Evolutionary conservation across 495 filamentous ascomycete species (phyloP).

Genomic region (Talaromyces ruber): DNA sequence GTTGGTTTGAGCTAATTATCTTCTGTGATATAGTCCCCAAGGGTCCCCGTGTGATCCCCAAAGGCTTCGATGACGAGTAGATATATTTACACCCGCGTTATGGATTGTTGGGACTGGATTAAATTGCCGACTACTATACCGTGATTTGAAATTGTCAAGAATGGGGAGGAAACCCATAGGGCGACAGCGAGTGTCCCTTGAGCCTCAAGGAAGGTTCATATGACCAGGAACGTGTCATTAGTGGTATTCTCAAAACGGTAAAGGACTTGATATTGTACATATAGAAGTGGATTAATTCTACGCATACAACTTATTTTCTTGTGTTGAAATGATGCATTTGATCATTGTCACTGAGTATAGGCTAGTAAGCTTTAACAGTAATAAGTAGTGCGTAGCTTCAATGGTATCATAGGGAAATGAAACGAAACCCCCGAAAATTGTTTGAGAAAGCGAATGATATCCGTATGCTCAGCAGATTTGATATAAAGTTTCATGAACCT

Average conservation of each 20-base stretch:
- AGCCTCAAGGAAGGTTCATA: background rate
- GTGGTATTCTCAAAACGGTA: background rate
- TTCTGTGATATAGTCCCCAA: conserved; percentile 52
- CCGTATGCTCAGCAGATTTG: background rate
- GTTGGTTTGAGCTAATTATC: conserved; percentile 1
- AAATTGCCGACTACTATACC: background rate
- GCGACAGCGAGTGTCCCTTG: background rate
- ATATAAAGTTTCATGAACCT: background rate
- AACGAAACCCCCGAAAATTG: background rate
- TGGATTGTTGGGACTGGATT: background rate
- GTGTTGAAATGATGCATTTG: background rate
- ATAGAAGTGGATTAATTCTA: conserved; percentile 1
- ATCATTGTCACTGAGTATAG: background rate
- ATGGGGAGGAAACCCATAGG: background rate
- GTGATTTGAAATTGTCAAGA: background rate
- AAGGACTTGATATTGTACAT: conserved; percentile 4
- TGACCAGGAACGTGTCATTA: background rate
- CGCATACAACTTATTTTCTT: background rate
- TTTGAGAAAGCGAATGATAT: background rate
- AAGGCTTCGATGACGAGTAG: conserved; percentile 68
- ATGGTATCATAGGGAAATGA: background rate
- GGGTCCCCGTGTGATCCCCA: conserved; percentile 60
- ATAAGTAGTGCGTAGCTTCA: background rate
- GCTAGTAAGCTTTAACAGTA: background rate
- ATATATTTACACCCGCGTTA: background rate